Base-by-base conservation (phyloP, 768 basidiomycete genomes). In the Cyclocybe cylindracea region DNA sequence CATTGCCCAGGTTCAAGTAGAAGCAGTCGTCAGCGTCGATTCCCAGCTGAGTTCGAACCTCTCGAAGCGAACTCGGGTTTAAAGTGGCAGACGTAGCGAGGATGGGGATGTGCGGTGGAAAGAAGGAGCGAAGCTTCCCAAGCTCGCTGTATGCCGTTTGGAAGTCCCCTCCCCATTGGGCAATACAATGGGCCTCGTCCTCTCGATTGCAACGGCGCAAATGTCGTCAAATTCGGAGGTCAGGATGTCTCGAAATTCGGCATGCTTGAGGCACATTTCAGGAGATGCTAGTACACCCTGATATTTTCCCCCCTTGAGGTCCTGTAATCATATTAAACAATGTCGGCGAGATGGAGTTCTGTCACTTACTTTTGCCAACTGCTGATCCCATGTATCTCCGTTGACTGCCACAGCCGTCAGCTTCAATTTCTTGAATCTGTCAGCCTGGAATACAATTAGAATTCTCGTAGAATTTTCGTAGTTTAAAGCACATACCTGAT, bases 111-210 rank as follows among this genome's bases (percentile, higher is more conserved):
- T n/a, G n/a, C n/a, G n/a, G n/a, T n/a, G n/a, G n/a, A n/a, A n/a
- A n/a, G n/a, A n/a, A n/a, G n/a, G n/a, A n/a, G n/a, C n/a, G n/a
- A 1, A 75, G 52, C 10, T 58, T 58, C 0, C 51, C 56, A 4
- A 75, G 61, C 19, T 65, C 31, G 5, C 39, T 53, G 52, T 71
- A 76, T 1, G 47, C 39, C 6, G 56, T 51, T 0, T 72, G 66
- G 56, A 75, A 75, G 18, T 70, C 63, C 0, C 62, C 66, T 2
- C 69, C 61, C 53, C 56, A 62, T 37, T 60, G 51, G 2, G 42
- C 10, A 10, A 62, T 72, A 40, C 70, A 73, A 45, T 77, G 76
- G 0, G 70, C 72, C 45, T 77, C 72, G 44, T 74, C 74, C n/a
- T n/a, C n/a, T n/a, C n/a, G n/a, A 75, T 50, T 24, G 76, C 59